Conservation (phyloP, 2,329 filamentous ascomycete species). For the Chaetomiaceae sp. region DNA sequence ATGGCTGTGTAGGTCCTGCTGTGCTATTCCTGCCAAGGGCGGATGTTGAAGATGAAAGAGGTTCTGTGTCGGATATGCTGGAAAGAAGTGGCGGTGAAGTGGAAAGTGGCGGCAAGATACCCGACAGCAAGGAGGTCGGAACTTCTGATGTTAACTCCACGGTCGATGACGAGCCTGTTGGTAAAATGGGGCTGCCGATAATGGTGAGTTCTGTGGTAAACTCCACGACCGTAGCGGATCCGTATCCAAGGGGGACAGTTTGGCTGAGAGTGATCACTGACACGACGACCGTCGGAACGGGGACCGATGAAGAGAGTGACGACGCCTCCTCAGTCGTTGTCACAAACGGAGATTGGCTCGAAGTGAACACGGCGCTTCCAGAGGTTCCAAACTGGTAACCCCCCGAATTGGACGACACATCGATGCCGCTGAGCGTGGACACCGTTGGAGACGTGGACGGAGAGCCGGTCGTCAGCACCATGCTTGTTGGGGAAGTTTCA, state of each 20-base stretch:
- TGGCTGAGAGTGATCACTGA: conserved; percentile 16
- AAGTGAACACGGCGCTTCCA: background rate
- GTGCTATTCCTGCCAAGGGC: no score
- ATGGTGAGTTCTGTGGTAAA: conserved; percentile 17
- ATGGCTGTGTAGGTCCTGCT: no score
- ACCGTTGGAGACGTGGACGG: background rate
- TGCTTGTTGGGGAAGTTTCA: background rate
- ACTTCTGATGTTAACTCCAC: conserved; percentile 2
- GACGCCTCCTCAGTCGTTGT: background rate
- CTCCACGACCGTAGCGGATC: conserved; percentile 14
- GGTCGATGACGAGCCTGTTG: background rate
- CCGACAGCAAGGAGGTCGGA: no score
- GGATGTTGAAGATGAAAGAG: no score
- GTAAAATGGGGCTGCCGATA: background rate
- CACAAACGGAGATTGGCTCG: background rate
- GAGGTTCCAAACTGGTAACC: background rate
- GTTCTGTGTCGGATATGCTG: no score
- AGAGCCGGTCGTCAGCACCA: background rate
- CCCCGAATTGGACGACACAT: background rate
- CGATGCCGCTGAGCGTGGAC: background rate
- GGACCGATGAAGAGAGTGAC: background rate
- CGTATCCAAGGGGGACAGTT: conserved; percentile 17
- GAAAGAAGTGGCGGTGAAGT: no score
- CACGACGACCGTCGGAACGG: conserved; percentile 5
- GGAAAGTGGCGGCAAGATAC: no score